Evolutionary conservation across 2,329 filamentous ascomycete species (phyloP), one percentile per base, ranked within the genome.

Genomic region (Alternaria sp.): DNA sequence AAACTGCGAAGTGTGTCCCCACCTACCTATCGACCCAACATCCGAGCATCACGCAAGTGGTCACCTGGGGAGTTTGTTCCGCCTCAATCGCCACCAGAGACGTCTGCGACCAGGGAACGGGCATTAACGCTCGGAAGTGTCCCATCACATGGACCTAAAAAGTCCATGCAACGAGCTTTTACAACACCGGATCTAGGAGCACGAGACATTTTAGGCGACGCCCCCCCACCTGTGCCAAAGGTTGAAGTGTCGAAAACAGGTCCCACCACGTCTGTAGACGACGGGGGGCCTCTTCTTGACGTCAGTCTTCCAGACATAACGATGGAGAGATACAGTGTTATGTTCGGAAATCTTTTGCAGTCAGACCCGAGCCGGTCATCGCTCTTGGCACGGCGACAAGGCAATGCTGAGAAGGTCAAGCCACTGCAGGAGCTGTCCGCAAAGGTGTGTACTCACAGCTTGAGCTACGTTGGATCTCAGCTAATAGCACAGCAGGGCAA

Each of bases 261-360:
- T 9, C 56, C 40, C 11, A 60, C 46, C 36, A 18, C n/a, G 36
- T 34, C 54, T n/a, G n/a, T 25, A 22, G 18, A 36, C 7, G 28
- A 58, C 8, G 67, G 59, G 14, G 76, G 67, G 20, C 79, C 77
- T 3, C 70, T 80, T 40, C 81, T 97, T 20, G 85, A 93, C 69
- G 85, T 97, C 16, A 88, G 94, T 54, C 95, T 97, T 59, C 94
- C 94, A 1, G 86, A 87, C 51, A 85, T 92, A 57, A 88, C 90
- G 64, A 84, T 98, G 85, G 94, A 97, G 75, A 85, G 94, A 50
- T 98, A 97, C 70, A 97, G 93, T 69, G 87, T 97, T 66, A 97
- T 97, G 94, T 97, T 98, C 74, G 88, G 90, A 57, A 87, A 86
- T 38, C 83, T 97, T 7, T 81, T 97, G 27, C 85, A 87, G 62